A percentile compares a stretch with the other conserved stretches of the same genome.
phyloP scores from a whole-genome alignment of 2,329 filamentous ascomycete species.

The Trichoderma sp. region DNA sequence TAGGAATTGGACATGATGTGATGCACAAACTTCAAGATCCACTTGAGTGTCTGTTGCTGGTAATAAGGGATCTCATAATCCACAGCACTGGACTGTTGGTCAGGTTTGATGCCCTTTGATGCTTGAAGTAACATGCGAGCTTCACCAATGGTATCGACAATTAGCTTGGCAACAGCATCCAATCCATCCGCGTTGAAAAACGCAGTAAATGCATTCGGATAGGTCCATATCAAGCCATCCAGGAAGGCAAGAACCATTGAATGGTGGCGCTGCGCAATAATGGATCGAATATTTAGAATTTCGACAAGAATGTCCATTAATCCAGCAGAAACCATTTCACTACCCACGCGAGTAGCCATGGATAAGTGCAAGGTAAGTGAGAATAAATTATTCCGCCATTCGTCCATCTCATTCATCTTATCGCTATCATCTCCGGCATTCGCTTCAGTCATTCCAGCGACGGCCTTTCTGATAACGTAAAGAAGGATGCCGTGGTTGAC shows the following conservation, averaged over 20 bases:
- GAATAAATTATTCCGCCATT: constrained; percentile 89
- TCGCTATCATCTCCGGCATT: constrained; percentile 53
- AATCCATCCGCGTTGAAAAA: constrained; percentile 81
- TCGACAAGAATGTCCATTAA: constrained; percentile 89
- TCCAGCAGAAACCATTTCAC: constrained; percentile 83
- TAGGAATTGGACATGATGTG: constrained; percentile 84
- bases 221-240: constrained; percentile 81
- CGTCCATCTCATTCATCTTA: constrained; percentile 67
- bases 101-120: constrained; percentile 68
- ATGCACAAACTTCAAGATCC: constrained; percentile 92
- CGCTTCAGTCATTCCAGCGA: constrained; percentile 71
- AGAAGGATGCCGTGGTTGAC: constrained; percentile 95
- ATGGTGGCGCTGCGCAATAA: constrained; percentile 78
- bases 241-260: constrained; percentile 83
- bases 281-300: constrained; percentile 78
- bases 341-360: constrained; percentile 69
- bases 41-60: constrained; percentile 89
- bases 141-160: constrained; percentile 72
- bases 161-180: constrained; percentile 84
- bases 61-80: constrained; percentile 94
- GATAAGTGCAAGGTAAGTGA: constrained; percentile 81
- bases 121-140: constrained; percentile 64
- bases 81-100: constrained; percentile 73
- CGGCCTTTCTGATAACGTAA: constrained; percentile 87
- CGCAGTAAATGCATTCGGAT: constrained; percentile 79